These are phyloP conservation scores for Boletus subcaerulescens DNA, from an alignment of 768 basidiomycete genomes.

Conservation along the genomic window DNA sequence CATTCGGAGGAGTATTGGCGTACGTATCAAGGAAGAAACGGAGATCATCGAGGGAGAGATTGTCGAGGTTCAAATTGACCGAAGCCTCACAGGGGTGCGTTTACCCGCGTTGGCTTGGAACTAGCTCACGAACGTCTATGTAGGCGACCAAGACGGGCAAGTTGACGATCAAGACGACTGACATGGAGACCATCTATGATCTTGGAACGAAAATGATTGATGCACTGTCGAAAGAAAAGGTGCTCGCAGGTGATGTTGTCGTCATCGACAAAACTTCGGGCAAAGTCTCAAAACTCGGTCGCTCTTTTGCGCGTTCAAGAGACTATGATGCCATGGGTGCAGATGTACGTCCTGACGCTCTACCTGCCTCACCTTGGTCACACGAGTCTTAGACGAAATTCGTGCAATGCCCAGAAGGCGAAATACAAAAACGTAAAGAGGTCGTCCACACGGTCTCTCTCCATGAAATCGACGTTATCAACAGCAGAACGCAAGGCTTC, in stretches of 20 bases:
- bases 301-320: constrained; percentile 94
- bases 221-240: constrained; percentile 94
- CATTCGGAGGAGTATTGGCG: constrained; percentile 93
- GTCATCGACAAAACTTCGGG: constrained; percentile 97
- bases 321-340: constrained; percentile 99
- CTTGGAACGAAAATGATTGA: constrained; percentile 99
- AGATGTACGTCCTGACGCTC: constrained; percentile 60
- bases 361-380: background rate
- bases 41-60: constrained; percentile 98
- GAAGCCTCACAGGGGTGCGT: constrained; percentile 89
- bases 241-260: constrained; percentile 91
- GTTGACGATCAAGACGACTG: constrained; percentile 95
- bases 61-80: constrained; percentile 97
- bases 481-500: constrained; percentile 97
- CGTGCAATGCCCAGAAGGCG: constrained; percentile 96
- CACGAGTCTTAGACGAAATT: constrained; percentile 79
- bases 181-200: constrained; percentile 99
- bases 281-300: constrained; percentile 92
- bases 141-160: constrained; percentile 98
- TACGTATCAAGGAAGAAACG: constrained; percentile 95
- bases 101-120: background rate
- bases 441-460: constrained; percentile 96
- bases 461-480: constrained; percentile 99
- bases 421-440: constrained; percentile 96
- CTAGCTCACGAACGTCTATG: background rate